Base-by-base conservation (phyloP, 2,329 filamentous ascomycete species). In the Atkinsonella texensis region DNA sequence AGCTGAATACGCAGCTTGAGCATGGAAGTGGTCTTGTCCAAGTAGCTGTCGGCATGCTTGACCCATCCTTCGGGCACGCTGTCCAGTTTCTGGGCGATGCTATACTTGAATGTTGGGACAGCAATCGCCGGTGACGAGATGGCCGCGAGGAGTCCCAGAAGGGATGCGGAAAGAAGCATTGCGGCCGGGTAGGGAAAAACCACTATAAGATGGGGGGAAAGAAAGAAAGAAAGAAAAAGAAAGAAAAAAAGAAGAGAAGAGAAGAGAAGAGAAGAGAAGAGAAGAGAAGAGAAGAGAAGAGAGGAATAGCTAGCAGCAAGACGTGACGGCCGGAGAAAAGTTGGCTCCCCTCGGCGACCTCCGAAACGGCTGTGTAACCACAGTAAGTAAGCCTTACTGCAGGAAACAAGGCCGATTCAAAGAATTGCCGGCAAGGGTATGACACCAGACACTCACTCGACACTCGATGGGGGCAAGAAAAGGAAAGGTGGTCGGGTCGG, bases 1-100 rank as follows among this genome's bases (percentile, higher is more conserved):
- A 53, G n/a, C 10, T 50, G 47, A 39, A 53, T 47, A 10, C 47
- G 51, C 38, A 53, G 39, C 20, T 49, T 53, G 23, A 53, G 18
- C 47, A 23, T 49, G 10, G 51, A 43, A n/a, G 31, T 38, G 12
- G 28, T 50, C 51, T 49, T 53, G 28, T 46, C 43, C 18, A 50
- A 6, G 4, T 7, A 11, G 2, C 12, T 18, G 12, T 12, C 46
- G 32, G 15, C 51, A 10, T 49, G 33, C 42, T 28, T 39, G 35
- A 43, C 15, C 51, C 51, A 53, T 41, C 51, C 51, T 23, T 42
- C n/a, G 41, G 51, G 51, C n/a, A 31, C 45, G n/a, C 17, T 18
- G 12, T 23, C 35, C 8, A 53, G 35, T 12, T 42, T 49, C 18
- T 52, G 51, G 9, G 33, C 51, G 17, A 52, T 18, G 33, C 40